Conservation (phyloP, 495 filamentous ascomycete species). For the Penicillium robsamsonii region DNA sequence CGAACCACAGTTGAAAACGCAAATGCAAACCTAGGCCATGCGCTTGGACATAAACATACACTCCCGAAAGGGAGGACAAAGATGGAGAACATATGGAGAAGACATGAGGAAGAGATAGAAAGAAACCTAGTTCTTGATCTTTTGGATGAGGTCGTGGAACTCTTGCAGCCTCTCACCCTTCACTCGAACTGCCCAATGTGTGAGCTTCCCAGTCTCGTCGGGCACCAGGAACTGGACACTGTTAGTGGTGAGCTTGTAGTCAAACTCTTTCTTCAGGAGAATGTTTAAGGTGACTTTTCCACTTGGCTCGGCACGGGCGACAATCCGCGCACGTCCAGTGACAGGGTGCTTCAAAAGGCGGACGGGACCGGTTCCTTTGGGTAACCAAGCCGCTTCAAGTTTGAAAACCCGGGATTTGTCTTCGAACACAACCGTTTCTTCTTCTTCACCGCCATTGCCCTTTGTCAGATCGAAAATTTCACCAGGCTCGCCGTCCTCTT, state of each 20-base stretch:
- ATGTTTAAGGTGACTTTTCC: conserved; percentile 70
- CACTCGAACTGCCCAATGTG: conserved; percentile 64
- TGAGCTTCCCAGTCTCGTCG: conserved; percentile 48
- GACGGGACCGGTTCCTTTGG: conserved; percentile 61
- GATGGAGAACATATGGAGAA: not conserved
- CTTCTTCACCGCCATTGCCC: conserved; percentile 65
- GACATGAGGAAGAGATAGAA: not conserved
- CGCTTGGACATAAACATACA: conserved; percentile 13
- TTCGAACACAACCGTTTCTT: conserved; percentile 63
- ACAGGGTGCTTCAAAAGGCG: conserved; percentile 66
- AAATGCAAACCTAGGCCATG: conserved; percentile 8
- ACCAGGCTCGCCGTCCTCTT: conserved; percentile 53
- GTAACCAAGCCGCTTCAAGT: conserved; percentile 50
- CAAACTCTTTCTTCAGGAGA: conserved; percentile 53
- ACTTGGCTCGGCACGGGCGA: conserved; percentile 66
- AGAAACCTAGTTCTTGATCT: conserved; percentile 25
- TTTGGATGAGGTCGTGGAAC: conserved; percentile 31
- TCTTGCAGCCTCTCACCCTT: conserved; percentile 52
- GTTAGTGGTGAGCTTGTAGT: conserved; percentile 55
- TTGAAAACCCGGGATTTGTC: conserved; percentile 62
- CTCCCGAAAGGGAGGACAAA: conserved; percentile 2
- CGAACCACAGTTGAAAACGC: not conserved
- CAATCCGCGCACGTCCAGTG: conserved; percentile 58
- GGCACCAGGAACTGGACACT: conserved; percentile 57
- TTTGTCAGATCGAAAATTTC: conserved; percentile 58